Conservation (phyloP, 306 rosid genomes). For the Trifolium repens region DNA sequence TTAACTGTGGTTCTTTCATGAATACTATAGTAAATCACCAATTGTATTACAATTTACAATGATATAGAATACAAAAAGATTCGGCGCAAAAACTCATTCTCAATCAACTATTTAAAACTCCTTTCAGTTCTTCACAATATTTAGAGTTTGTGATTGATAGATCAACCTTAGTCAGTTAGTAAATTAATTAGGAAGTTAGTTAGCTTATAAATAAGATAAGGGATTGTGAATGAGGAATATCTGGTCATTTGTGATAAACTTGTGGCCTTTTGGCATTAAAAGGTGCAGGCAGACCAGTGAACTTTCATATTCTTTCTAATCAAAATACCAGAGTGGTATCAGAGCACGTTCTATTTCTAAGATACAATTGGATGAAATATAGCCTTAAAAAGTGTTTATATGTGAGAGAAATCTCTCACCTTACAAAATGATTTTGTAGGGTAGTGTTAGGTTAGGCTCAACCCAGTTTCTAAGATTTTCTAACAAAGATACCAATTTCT, state of each 20-base stretch:
- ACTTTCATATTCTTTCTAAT: background rate
- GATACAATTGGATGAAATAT: background rate
- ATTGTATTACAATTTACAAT: background rate
- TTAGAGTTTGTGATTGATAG: background rate
- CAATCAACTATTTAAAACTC: background rate
- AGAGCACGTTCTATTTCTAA: background rate
- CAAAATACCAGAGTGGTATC: background rate
- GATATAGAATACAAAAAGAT: background rate
- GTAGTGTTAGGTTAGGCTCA: background rate
- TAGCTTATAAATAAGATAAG: background rate
- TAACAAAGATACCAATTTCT: background rate
- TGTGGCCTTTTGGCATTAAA: background rate
- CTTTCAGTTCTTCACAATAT: background rate
- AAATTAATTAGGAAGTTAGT: slow-evolving; percentile 8
- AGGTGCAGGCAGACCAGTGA: slow-evolving; percentile 2
- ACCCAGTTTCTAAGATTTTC: background rate
- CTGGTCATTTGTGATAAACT: background rate
- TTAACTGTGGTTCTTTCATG: background rate
- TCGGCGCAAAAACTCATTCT: background rate
- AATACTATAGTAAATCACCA: background rate
- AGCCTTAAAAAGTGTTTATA: background rate
- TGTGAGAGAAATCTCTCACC: background rate
- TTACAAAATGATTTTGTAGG: background rate
- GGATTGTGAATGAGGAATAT: background rate
- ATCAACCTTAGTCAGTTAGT: slow-evolving; percentile 1